phyloP scores from a whole-genome alignment of 1,284 basidiomycete genomes.

The Volvariella surrecta region DNA sequence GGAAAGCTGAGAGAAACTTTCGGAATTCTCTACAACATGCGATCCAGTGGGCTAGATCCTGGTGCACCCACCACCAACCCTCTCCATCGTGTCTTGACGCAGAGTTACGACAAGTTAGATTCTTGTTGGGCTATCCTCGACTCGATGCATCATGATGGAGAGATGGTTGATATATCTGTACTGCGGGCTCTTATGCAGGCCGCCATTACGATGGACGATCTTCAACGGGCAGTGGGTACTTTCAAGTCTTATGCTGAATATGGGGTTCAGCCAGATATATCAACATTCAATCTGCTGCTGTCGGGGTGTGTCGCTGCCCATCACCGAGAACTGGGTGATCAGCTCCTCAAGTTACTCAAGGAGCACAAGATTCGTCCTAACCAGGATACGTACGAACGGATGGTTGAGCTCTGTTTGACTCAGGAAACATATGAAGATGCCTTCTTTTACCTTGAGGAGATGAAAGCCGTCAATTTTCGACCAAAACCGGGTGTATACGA shows the following conservation, averaged over 20 bases:
- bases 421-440: constrained; percentile 76
- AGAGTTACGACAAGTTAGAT: constrained; percentile 50
- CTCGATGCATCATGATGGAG: constrained; percentile 43
- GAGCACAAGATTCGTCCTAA: constrained; percentile 44
- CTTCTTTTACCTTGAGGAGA: constrained; percentile 83
- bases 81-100: constrained; percentile 41
- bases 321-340: constrained; percentile 55
- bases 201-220: constrained; percentile 50
- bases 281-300: constrained; percentile 67
- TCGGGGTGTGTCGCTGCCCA: constrained; percentile 47
- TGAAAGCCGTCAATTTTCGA: constrained; percentile 56
- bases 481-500: constrained; percentile 56
- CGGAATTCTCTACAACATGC: constrained; percentile 46
- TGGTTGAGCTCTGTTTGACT: constrained; percentile 64
- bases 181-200: constrained; percentile 65
- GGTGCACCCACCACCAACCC: constrained; percentile 37
- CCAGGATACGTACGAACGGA: constrained; percentile 50
- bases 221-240: constrained; percentile 71
- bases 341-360: constrained; percentile 55
- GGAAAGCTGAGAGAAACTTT: constrained; percentile 53
- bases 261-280: constrained; percentile 44
- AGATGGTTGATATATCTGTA: constrained; percentile 45
- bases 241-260: constrained; percentile 60
- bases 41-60: constrained; percentile 35
- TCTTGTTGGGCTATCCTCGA: constrained; percentile 59